Evolutionary conservation across 768 basidiomycete genomes (phyloP).

Genomic region (Amanita muscaria): DNA sequence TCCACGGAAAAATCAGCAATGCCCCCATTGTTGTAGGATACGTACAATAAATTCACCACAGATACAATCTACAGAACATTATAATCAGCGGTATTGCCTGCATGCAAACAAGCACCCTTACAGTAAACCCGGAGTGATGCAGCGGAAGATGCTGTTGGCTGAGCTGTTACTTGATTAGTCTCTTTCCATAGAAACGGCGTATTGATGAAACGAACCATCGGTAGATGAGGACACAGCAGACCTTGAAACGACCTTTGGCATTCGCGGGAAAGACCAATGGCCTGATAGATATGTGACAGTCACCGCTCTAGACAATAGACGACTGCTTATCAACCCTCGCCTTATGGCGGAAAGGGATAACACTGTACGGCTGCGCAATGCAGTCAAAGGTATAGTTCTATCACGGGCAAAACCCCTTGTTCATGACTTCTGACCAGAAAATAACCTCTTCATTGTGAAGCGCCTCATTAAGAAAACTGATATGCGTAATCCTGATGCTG

Average conservation of each 20-base stretch:
- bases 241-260: slow-evolving; percentile 91
- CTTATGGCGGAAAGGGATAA: slow-evolving; percentile 80
- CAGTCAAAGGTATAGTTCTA: slow-evolving; percentile 56
- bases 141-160: slow-evolving; percentile 70
- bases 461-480: slow-evolving; percentile 80
- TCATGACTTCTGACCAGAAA: slow-evolving; percentile 46
- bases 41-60: slow-evolving; percentile 83
- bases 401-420: slow-evolving; percentile 8
- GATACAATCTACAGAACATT: slow-evolving; percentile 53
- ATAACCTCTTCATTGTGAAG: slow-evolving; percentile 89
- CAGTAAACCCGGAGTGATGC: slow-evolving; percentile 78
- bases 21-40: slow-evolving; percentile 10
- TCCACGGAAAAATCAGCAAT: neutral
- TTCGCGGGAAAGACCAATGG: slow-evolving; percentile 22
- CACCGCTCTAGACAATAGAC: slow-evolving; percentile 14
- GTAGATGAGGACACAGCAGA: slow-evolving; percentile 85
- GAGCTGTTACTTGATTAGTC: slow-evolving; percentile 36
- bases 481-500: slow-evolving; percentile 84
- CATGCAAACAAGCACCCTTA: slow-evolving; percentile 27
- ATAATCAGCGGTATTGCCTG: neutral
- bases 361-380: slow-evolving; percentile 62
- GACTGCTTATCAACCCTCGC: slow-evolving; percentile 16
- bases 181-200: neutral
- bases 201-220: slow-evolving; percentile 45
- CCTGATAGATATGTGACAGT: slow-evolving; percentile 11